Percentiles rank a stretch among this genome's conserved stretches.
Conservation (phyloP, 1,284 basidiomycete genomes). For the Pholiota adiposa region DNA sequence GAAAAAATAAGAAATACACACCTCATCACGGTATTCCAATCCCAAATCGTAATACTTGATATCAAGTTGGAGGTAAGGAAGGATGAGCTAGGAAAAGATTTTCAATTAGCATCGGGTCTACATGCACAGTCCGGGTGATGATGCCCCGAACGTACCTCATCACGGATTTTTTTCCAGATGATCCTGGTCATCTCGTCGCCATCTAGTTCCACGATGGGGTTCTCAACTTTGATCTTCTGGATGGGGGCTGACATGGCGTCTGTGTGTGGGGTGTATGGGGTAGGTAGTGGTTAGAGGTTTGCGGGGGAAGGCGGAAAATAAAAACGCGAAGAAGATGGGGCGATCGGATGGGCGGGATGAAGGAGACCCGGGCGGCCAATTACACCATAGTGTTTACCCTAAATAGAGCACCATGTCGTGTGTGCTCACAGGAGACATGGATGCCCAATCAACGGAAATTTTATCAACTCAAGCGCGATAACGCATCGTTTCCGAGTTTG, state of each 20-base stretch:
- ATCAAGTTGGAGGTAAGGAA: conserved; percentile 93
- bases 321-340: background rate
- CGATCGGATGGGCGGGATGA: conserved; percentile 14
- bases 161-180: conserved; percentile 98
- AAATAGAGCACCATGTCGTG: background rate
- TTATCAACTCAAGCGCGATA: background rate
- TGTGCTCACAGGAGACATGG: background rate
- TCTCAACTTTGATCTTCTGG: conserved; percentile 81
- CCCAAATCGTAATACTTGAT: conserved; percentile 99
- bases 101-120: conserved; percentile 5
- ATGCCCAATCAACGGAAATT: background rate
- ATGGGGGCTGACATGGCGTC: conserved; percentile 21
- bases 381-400: conserved; percentile 4
- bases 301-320: background rate
- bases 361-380: conserved; percentile 10
- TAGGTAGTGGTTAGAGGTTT: conserved; percentile 4
- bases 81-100: conserved; percentile 70
- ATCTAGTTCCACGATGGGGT: conserved; percentile 96
- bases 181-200: conserved; percentile 98
- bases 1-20: conserved; percentile 37
- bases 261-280: conserved; percentile 7
- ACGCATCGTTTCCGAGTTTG: background rate
- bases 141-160: conserved; percentile 67
- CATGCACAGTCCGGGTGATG: background rate
- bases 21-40: conserved; percentile 88